phyloP scores from a whole-genome alignment of 2,329 filamentous ascomycete genomes.

The Didymella pomorum region DNA sequence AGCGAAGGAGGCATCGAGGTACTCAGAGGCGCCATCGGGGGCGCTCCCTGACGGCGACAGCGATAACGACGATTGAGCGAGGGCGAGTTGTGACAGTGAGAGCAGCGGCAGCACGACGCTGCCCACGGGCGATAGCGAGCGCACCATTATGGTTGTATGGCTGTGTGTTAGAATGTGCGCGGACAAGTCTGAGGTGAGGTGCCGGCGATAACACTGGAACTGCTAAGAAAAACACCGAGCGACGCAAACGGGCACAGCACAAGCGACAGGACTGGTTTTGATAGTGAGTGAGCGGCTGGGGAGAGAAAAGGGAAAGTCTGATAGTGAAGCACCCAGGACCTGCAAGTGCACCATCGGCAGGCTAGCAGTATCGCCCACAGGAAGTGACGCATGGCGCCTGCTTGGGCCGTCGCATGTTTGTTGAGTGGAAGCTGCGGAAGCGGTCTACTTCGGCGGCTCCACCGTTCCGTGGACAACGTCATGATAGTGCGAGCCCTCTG shows the following conservation, averaged over 20 bases:
- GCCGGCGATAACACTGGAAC: slow-evolving; percentile 18
- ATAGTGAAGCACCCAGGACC: slow-evolving; percentile 16
- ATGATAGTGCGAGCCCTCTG: slow-evolving; percentile 7
- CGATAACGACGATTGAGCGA: slow-evolving; percentile 44
- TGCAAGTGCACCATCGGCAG: slow-evolving; percentile 16
- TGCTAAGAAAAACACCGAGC: slow-evolving; percentile 5
- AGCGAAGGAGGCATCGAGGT: slow-evolving; percentile 56
- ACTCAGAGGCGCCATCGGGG: slow-evolving; percentile 42
- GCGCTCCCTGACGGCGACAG: slow-evolving; percentile 42
- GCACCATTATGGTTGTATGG: slow-evolving; percentile 29
- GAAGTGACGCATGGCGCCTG: slow-evolving; percentile 22
- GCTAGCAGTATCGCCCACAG: slow-evolving; percentile 16
- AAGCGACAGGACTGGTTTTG: slow-evolving; percentile 20
- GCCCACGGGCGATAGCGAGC: slow-evolving; percentile 27
- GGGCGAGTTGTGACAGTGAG: slow-evolving; percentile 28
- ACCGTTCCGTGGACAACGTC: slow-evolving; percentile 14
- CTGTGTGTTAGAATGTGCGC: slow-evolving; percentile 8
- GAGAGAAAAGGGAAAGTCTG: slow-evolving; percentile 16
- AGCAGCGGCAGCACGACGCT: slow-evolving; percentile 27
- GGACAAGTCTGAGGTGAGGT: no score
- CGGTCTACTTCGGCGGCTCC: slow-evolving; percentile 16
- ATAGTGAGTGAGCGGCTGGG: slow-evolving; percentile 10
- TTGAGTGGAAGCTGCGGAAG: slow-evolving; percentile 19
- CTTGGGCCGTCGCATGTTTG: slow-evolving; percentile 20
- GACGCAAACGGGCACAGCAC: slow-evolving; percentile 6